Conservation (phyloP, 1,284 basidiomycete species). For the Ceratobasidium sp. region DNA sequence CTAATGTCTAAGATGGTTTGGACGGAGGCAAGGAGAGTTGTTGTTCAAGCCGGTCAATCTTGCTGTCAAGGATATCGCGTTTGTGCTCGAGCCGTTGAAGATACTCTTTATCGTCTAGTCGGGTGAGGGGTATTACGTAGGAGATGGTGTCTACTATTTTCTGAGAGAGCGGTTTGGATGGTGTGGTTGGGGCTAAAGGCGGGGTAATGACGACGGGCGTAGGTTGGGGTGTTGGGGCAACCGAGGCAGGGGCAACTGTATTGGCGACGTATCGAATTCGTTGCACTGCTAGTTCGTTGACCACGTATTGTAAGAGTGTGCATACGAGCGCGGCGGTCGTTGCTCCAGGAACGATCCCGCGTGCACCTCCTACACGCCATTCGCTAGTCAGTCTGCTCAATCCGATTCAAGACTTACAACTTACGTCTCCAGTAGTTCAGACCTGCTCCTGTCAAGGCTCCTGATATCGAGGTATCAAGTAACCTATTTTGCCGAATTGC, state of each 20-base stretch:
- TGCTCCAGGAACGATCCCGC: conserved; percentile 65
- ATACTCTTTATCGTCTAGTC: conserved; percentile 34
- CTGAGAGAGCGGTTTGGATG: conserved; percentile 21
- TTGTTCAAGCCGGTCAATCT: conserved; percentile 16
- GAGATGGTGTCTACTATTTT: conserved; percentile 36
- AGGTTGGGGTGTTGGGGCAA: not conserved
- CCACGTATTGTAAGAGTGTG: conserved; percentile 69
- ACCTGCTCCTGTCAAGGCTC: conserved; percentile 70
- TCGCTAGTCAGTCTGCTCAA: not conserved
- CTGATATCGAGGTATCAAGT: conserved; percentile 74
- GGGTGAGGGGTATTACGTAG: conserved; percentile 31
- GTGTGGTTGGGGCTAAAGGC: conserved; percentile 10
- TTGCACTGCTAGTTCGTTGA: conserved; percentile 72
- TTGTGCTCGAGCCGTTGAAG: conserved; percentile 22
- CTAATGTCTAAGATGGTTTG: not conserved
- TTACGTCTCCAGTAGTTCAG: conserved; percentile 65
- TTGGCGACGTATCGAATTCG: conserved; percentile 68
- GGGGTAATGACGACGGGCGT: not conserved
- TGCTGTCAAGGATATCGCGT: conserved; percentile 13
- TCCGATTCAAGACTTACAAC: conserved; percentile 47
- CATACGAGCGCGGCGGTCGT: conserved; percentile 68
- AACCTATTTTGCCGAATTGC: conserved; percentile 70
- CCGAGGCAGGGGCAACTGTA: not conserved
- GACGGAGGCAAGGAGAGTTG: conserved; percentile 10
- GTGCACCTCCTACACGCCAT: conserved; percentile 59